Percentiles rank a stretch among this genome's conserved stretches.
These are phyloP conservation scores for Rhynchosporium secalis DNA, from an alignment of 2,329 filamentous ascomycete genomes.

Conservation along the genomic window DNA sequence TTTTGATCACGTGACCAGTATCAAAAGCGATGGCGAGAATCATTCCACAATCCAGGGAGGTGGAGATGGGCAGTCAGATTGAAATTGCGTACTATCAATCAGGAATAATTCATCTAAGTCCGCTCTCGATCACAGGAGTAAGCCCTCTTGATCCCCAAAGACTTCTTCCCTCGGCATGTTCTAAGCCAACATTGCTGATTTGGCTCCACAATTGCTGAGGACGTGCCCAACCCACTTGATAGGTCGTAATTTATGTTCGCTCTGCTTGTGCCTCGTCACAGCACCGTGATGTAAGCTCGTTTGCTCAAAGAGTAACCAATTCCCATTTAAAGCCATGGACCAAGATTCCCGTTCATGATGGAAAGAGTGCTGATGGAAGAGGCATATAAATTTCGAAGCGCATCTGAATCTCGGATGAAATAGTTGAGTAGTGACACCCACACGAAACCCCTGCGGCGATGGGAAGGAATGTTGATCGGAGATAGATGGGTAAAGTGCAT, in stretches of 20 bases:
- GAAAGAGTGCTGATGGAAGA: slow-evolving; percentile 3
- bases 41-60: too few relatives aligned
- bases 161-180: neutral
- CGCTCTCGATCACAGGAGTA: neutral
- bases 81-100: too few relatives aligned
- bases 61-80: too few relatives aligned
- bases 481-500: slow-evolving; percentile 15
- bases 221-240: slow-evolving; percentile 8
- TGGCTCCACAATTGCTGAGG: slow-evolving; percentile 5
- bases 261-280: neutral
- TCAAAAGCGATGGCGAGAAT: neutral
- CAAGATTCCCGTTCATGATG: slow-evolving; percentile 13
- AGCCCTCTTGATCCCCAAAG: slow-evolving; percentile 1
- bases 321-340: neutral
- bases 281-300: neutral
- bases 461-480: slow-evolving; percentile 6
- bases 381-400: slow-evolving; percentile 11
- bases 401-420: slow-evolving; percentile 13
- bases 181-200: neutral
- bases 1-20: neutral
- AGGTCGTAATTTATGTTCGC: slow-evolving; percentile 12
- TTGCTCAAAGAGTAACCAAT: neutral
- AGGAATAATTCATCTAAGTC: neutral
- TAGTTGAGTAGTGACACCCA: neutral
- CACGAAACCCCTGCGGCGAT: neutral